Evolutionary conservation across 192 early-diverging fungal species (phyloP).

Genomic region (Umbelopsis vinacea): DNA sequence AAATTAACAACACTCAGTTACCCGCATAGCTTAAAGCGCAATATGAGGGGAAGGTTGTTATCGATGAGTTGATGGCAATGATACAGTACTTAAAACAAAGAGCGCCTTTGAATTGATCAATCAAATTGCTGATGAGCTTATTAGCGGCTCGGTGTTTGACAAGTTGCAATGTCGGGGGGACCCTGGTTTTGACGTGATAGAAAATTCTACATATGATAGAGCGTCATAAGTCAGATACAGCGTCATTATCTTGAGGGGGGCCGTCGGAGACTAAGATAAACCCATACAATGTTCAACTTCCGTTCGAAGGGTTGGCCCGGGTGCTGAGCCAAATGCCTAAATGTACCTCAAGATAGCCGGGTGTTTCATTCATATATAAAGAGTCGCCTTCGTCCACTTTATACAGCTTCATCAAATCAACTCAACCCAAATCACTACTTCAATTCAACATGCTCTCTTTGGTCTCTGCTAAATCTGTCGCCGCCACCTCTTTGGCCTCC

Average conservation of each 20-base stretch:
- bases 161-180: conserved; percentile 1
- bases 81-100: not conserved
- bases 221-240: not conserved
- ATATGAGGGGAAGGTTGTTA: not conserved
- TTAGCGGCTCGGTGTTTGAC: not conserved
- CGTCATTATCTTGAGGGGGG: too few species aligned
- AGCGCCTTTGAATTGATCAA: not conserved
- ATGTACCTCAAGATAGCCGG: not conserved
- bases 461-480: conserved; percentile 25
- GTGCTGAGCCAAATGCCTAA: not conserved
- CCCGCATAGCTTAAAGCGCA: conserved; percentile 6
- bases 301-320: not conserved
- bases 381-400: not conserved
- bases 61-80: not conserved
- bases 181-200: conserved; percentile 18
- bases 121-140: not conserved
- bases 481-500: conserved; percentile 32
- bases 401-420: not conserved
- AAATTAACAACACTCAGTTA: not conserved
- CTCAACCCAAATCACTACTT: not conserved
- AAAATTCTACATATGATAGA: conserved; percentile 16
- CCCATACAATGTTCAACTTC: not conserved
- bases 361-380: not conserved
- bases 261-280: not conserved
- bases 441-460: not conserved